phyloP scores from a whole-genome alignment of 805 yeast species.

The Scheffersomyces ergatensis region DNA sequence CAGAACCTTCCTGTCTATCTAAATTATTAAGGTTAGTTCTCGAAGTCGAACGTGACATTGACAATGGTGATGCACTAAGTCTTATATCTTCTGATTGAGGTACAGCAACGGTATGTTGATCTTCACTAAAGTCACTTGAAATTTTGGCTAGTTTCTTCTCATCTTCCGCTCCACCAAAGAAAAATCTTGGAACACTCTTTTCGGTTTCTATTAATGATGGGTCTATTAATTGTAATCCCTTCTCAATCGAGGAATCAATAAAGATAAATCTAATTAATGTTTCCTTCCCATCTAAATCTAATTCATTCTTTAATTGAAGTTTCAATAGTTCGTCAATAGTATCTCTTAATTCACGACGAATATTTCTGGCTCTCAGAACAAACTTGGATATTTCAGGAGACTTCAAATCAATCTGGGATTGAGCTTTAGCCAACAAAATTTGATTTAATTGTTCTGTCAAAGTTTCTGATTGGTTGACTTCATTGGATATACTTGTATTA shows the following conservation, averaged over 20 bases:
- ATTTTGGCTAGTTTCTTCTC: conserved; percentile 13
- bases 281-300: conserved; percentile 73
- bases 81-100: not conserved
- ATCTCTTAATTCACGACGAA: conserved; percentile 27
- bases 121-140: conserved; percentile 1
- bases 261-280: conserved; percentile 65
- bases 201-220: conserved; percentile 23
- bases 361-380: conserved; percentile 21
- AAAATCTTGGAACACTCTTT: conserved; percentile 3
- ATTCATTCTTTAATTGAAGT: conserved; percentile 51
- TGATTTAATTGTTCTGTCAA: conserved; percentile 27
- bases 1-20: conserved; percentile 42
- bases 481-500: conserved; percentile 1
- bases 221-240: conserved; percentile 46
- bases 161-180: conserved; percentile 18
- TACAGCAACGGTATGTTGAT: conserved; percentile 1
- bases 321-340: conserved; percentile 52
- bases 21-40: conserved; percentile 30
- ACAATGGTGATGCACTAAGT: conserved; percentile 9
- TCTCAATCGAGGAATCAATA: conserved; percentile 66
- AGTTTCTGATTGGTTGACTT: conserved; percentile 8
- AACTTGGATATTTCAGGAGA: conserved; percentile 30
- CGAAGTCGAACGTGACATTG: conserved; percentile 23
- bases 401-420: conserved; percentile 27
- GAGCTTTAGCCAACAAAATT: conserved; percentile 31